phyloP scores from a whole-genome alignment of 352 stramenopile species.

The Phytophthora ramorum region DNA sequence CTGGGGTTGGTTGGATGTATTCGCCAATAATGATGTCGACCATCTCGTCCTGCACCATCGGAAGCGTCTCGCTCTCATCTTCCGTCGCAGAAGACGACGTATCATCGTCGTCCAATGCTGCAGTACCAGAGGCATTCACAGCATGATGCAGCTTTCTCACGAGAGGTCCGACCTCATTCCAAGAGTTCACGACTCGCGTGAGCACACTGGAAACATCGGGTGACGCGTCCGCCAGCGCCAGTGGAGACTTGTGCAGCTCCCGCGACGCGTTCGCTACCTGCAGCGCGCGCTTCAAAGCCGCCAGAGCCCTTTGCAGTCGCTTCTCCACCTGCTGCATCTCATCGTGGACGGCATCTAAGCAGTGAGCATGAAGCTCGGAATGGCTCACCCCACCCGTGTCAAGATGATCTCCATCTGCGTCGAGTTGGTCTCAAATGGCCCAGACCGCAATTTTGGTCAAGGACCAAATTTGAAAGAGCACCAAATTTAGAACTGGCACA shows the following conservation, averaged over 20 bases:
- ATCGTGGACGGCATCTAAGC: background rate
- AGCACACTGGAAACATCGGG: background rate
- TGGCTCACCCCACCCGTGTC: background rate
- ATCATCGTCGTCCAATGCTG: background rate
- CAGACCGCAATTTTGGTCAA: no score
- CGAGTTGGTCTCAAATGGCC: no score
- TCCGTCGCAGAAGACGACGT: background rate
- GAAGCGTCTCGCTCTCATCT: background rate
- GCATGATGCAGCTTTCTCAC: background rate
- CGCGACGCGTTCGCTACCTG: background rate
- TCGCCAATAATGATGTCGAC: background rate
- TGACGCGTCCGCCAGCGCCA: background rate
- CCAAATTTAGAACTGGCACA: background rate
- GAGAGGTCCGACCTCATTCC: background rate
- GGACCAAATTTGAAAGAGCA: no score
- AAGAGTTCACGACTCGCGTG: background rate
- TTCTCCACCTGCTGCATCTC: conserved; percentile 5
- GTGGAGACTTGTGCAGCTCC: background rate
- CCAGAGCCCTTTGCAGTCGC: conserved; percentile 1
- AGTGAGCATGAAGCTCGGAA: background rate
- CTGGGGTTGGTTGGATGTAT: background rate
- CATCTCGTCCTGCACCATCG: background rate
- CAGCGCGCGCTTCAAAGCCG: background rate
- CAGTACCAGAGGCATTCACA: background rate
- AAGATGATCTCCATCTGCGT: background rate